A percentile compares a stretch with the other conserved stretches of the same genome.
Evolutionary conservation across 176 grass and related monocot species (phyloP).

Genomic region (Pontederia paniculata): DNA sequence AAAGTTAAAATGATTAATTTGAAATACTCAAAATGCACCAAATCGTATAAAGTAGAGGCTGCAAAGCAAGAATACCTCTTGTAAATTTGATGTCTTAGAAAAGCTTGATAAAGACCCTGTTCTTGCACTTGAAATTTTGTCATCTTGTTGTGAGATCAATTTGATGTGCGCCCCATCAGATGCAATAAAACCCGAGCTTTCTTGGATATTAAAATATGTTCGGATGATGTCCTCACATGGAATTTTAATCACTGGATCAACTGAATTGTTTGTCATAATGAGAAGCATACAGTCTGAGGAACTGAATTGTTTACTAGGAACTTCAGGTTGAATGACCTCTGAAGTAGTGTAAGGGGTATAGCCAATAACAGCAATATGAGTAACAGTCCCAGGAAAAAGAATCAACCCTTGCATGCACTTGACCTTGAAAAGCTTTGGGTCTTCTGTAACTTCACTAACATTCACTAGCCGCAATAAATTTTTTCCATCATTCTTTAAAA

Average conservation of each 20-base stretch:
- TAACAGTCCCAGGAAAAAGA: conserved; percentile 4
- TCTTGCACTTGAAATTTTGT: conserved; percentile 2
- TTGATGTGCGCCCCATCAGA: background rate
- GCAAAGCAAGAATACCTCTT: background rate
- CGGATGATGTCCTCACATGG: background rate
- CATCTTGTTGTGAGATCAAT: background rate
- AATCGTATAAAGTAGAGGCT: too few species aligned
- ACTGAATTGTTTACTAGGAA: background rate
- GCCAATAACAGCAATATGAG: background rate
- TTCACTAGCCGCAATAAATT: conserved; percentile 3
- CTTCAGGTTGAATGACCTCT: background rate
- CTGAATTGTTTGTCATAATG: conserved; percentile 7
- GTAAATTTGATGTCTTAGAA: background rate
- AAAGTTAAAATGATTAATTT: too few species aligned
- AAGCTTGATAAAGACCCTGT: background rate
- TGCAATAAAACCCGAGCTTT: conserved; percentile 1
- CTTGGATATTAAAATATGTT: background rate
- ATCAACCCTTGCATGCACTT: conserved; percentile 3
- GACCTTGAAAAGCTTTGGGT: conserved; percentile 2
- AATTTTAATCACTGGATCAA: conserved; percentile 4
- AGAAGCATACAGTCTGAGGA: conserved; percentile 1
- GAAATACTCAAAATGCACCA: too few species aligned
- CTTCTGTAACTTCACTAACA: conserved; percentile 1
- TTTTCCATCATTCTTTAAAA: conserved; percentile 3
- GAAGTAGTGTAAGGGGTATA: background rate